Evolutionary conservation across 202 grass and related monocot species (phyloP).

Genomic region (Digitaria exilis): DNA sequence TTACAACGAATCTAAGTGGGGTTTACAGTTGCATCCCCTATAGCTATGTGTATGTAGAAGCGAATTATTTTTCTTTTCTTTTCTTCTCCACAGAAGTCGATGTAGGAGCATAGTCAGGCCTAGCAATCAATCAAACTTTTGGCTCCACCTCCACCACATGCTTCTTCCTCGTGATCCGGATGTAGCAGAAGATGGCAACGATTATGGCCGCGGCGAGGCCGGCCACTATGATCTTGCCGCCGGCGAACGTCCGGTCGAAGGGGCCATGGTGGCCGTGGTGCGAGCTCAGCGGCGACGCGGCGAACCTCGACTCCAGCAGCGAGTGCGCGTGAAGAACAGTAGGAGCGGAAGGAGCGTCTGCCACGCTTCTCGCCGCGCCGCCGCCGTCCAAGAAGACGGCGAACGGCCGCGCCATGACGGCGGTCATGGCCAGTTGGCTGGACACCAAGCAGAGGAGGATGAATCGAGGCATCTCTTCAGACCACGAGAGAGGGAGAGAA

Average conservation of each 20-base stretch:
- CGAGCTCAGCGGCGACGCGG: slow-evolving; percentile 46
- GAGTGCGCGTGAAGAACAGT: slow-evolving; percentile 23
- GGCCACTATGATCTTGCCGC: slow-evolving; percentile 74
- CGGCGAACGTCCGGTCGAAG: slow-evolving; percentile 74
- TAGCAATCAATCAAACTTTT: slow-evolving; percentile 61
- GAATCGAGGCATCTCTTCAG: slow-evolving; percentile 45
- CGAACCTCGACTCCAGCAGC: slow-evolving; percentile 47
- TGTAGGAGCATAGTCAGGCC: neutral
- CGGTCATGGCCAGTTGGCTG: slow-evolving; percentile 38
- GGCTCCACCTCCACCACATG: slow-evolving; percentile 29
- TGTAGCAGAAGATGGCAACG: slow-evolving; percentile 71
- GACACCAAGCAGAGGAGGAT: slow-evolving; percentile 59
- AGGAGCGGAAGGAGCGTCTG: slow-evolving; percentile 17
- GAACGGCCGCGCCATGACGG: slow-evolving; percentile 60
- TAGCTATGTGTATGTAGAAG: slow-evolving; percentile 6
- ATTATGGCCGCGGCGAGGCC: slow-evolving; percentile 64
- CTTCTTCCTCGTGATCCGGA: slow-evolving; percentile 82
- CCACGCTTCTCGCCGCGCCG: neutral
- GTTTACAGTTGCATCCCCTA: slow-evolving; percentile 15
- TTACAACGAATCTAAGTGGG: slow-evolving; percentile 38
- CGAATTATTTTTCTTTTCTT: neutral
- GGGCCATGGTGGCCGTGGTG: slow-evolving; percentile 45
- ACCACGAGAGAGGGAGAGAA: neutral
- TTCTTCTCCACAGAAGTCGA: neutral
- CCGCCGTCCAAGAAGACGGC: neutral